Evolutionary conservation across 208 protist species (phyloP).

Genomic region (Lotmaria passim): DNA sequence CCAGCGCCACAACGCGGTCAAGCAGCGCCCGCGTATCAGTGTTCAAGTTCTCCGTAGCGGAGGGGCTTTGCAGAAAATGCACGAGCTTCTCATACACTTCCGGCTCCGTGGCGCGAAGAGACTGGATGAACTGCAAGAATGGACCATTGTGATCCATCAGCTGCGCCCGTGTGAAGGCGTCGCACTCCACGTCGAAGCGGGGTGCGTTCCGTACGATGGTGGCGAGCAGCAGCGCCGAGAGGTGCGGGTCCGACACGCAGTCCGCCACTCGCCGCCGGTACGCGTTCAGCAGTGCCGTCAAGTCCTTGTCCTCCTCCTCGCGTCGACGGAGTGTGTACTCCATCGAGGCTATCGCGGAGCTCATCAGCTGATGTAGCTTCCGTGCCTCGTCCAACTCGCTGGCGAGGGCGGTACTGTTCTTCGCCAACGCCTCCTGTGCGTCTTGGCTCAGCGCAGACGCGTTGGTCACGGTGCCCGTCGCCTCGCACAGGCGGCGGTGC

Average conservation of each 20-base stretch:
- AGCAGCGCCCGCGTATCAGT: constrained; percentile 44
- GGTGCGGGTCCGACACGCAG: constrained; percentile 59
- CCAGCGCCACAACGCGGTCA: constrained; percentile 57
- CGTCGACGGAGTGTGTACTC: constrained; percentile 82
- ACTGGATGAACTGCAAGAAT: constrained; percentile 74
- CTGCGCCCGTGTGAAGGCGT: constrained; percentile 56
- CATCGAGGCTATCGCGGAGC: constrained; percentile 65
- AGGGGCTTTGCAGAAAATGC: constrained; percentile 62
- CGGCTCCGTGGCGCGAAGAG: constrained; percentile 52
- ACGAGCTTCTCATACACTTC: constrained; percentile 71
- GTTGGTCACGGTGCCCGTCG: constrained; percentile 33
- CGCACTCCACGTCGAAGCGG: constrained; percentile 73
- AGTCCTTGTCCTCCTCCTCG: constrained; percentile 80
- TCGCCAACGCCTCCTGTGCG: constrained; percentile 36
- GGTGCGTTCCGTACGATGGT: constrained; percentile 76
- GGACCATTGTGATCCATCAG: constrained; percentile 69
- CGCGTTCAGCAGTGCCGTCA: constrained; percentile 75
- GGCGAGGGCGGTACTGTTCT: constrained; percentile 29
- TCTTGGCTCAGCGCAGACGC: constrained; percentile 22
- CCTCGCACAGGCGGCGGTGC: constrained; percentile 55
- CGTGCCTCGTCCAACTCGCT: constrained; percentile 53
- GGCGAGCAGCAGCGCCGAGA: constrained; percentile 63
- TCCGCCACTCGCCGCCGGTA: constrained; percentile 71
- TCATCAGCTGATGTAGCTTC: constrained; percentile 51
- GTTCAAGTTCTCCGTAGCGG: constrained; percentile 16